Conservation (phyloP, 495 filamentous ascomycete species). For the Stereocaulon alpinum region DNA sequence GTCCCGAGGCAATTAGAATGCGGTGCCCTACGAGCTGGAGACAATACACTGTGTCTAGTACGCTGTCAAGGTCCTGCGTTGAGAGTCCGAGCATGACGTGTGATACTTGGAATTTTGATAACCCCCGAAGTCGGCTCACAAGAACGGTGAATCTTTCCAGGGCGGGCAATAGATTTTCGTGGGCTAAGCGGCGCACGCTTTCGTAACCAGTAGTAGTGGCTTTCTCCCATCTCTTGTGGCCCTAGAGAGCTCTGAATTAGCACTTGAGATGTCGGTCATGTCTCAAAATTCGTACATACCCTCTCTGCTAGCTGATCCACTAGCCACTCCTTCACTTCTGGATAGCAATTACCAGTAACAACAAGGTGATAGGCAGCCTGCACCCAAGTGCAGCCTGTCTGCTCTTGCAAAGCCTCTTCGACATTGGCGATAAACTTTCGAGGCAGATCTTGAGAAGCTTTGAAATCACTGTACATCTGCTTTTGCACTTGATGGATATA, state of each 20-base stretch:
- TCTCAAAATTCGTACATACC: slow-evolving; percentile 36
- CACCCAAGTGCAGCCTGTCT: slow-evolving; percentile 52
- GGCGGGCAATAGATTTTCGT: slow-evolving; percentile 80
- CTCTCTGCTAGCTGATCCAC: slow-evolving; percentile 77
- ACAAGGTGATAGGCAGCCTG: slow-evolving; percentile 78
- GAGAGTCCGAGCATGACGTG: slow-evolving; percentile 56
- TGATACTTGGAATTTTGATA: slow-evolving; percentile 69
- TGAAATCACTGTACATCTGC: slow-evolving; percentile 69
- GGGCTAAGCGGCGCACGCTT: slow-evolving; percentile 63
- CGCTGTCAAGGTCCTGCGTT: slow-evolving; percentile 43
- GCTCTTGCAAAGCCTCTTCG: slow-evolving; percentile 51
- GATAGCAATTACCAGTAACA: slow-evolving; percentile 70
- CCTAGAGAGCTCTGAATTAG: slow-evolving; percentile 40
- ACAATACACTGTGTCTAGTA: slow-evolving; percentile 63
- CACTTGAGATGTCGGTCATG: not conserved
- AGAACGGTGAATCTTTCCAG: slow-evolving; percentile 76
- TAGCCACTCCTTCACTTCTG: slow-evolving; percentile 73
- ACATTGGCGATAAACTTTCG: slow-evolving; percentile 64
- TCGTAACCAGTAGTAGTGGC: slow-evolving; percentile 66
- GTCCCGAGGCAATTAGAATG: slow-evolving; percentile 57
- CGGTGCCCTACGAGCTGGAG: slow-evolving; percentile 63
- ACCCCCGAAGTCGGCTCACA: slow-evolving; percentile 70
- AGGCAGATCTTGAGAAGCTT: slow-evolving; percentile 70
- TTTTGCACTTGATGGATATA: slow-evolving; percentile 70
- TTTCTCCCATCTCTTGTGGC: slow-evolving; percentile 93